These are phyloP conservation scores for Neophaeococcomyces mojaviensis DNA, from an alignment of 2,329 filamentous ascomycete species.

Conservation along the genomic window DNA sequence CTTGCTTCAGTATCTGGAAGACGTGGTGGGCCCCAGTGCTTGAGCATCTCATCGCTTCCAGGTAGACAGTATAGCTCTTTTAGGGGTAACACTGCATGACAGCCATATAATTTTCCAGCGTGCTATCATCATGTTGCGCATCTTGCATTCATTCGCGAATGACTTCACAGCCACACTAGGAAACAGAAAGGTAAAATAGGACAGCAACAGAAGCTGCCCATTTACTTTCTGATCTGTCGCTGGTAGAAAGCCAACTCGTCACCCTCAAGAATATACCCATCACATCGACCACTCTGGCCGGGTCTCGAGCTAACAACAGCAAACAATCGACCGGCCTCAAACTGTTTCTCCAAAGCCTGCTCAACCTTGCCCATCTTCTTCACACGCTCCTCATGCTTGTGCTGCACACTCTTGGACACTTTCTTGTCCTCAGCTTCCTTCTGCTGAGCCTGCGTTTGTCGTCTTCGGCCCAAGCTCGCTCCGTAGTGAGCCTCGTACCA, in stretches of 20 bases:
- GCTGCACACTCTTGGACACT: slow-evolving; percentile 93
- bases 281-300: slow-evolving; percentile 91
- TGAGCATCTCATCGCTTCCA: too few species aligned
- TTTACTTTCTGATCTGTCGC: slow-evolving; percentile 91
- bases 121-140: too few species aligned
- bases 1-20: too few species aligned
- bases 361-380: slow-evolving; percentile 88
- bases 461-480: slow-evolving; percentile 75
- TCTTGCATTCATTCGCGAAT: too few species aligned
- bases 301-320: slow-evolving; percentile 88
- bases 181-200: background rate
- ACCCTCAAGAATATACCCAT: slow-evolving; percentile 98
- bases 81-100: too few species aligned
- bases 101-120: too few species aligned
- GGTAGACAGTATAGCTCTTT: too few species aligned
- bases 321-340: slow-evolving; percentile 96
- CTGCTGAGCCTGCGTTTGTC: slow-evolving; percentile 67
- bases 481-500: slow-evolving; percentile 99
- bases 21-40: too few species aligned
- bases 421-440: slow-evolving; percentile 54
- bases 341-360: slow-evolving; percentile 87
- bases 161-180: background rate
- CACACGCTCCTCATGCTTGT: slow-evolving; percentile 89
- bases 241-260: slow-evolving; percentile 99
- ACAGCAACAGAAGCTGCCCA: background rate